Conservation (phyloP, 495 filamentous ascomycete genomes). For the Aspergillus indologenus region DNA sequence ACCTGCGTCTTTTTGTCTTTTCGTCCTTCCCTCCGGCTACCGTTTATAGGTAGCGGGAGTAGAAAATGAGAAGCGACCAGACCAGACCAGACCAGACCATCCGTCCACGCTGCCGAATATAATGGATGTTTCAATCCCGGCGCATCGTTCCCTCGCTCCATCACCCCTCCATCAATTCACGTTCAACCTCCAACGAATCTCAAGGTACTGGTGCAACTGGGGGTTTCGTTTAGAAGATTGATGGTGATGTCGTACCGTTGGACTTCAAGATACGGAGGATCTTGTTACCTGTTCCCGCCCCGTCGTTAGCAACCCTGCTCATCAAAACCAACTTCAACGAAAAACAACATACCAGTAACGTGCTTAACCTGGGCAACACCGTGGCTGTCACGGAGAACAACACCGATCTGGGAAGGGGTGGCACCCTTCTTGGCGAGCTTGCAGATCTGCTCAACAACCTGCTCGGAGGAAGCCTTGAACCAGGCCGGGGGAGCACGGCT, state of each 20-base stretch:
- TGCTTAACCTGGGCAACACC: conserved; percentile 95
- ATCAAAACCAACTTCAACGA: neutral
- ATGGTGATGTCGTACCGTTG: conserved; percentile 64
- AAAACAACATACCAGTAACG: conserved; percentile 74
- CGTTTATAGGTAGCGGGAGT: neutral
- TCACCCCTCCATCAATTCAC: neutral
- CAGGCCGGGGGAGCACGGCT: conserved; percentile 86
- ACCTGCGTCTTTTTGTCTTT: neutral
- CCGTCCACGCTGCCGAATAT: neutral
- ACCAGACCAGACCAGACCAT: too few relatives aligned
- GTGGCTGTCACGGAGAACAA: conserved; percentile 93
- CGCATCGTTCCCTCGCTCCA: neutral
- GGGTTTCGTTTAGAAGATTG: conserved; percentile 11
- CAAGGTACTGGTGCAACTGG: conserved; percentile 4
- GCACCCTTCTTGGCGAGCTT: conserved; percentile 97
- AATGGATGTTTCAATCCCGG: neutral
- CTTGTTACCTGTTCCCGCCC: conserved; percentile 75
- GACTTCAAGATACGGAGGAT: conserved; percentile 98
- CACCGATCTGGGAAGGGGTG: conserved; percentile 97
- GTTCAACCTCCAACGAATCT: neutral
- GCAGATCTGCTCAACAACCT: conserved; percentile 98
- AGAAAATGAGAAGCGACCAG: too few relatives aligned
- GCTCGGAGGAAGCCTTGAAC: conserved; percentile 86
- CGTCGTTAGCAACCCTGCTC: conserved; percentile 23
- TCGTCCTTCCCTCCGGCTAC: neutral